Evolutionary conservation across 2,329 filamentous ascomycete genomes (phyloP), one percentile per base, ranked within the genome.

Genomic region (Ophiognomonia clavigignenti-juglandacearum): DNA sequence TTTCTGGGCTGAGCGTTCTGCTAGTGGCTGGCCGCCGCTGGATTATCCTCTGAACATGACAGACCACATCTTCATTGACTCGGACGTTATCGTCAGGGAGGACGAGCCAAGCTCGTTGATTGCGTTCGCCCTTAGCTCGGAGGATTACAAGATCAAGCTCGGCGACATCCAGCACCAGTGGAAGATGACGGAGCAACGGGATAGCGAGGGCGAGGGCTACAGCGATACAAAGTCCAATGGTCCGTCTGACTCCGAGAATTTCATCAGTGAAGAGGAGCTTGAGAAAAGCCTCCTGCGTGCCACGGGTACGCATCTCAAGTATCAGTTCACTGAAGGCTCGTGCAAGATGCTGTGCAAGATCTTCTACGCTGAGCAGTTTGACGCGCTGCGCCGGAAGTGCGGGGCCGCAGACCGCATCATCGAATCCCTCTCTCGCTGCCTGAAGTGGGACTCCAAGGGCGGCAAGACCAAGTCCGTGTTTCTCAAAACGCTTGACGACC

Each of bases 401-500:
- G 92, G 92, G 14, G 86, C 96, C 8, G 84, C 89, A 1, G 91
- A 97, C 61, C 86, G 93, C 29, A 95, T 98, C 55, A 83, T 97
- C 22, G 93, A 98, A 63, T 96, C 91, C 1, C 73, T 98, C 19
- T 97, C 93, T 7, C 83, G 93, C 18, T 98, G 95, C 67, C 78
- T 95, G 18, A 96, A 97, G 65, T 98, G 92, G 88, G 93, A 98
- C 67, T 96, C 89, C 3, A 95, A 95, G 62, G 95, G 93, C 20
- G 93, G 93, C 55, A 98, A 98, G 69, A 96, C 92, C 2, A 96
- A 96, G 62, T 96, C 91, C 0, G 84, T 98, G 4, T 98, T 98
- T 64, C 71, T 98, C 54, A 98, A 97, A 69, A 98, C 93, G 0
- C 74, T 96, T 19, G 93, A 98, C 65, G 91, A 96, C 60, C 84